Conservation (phyloP, 2,329 filamentous ascomycete species). For the Amauroascus niger region DNA sequence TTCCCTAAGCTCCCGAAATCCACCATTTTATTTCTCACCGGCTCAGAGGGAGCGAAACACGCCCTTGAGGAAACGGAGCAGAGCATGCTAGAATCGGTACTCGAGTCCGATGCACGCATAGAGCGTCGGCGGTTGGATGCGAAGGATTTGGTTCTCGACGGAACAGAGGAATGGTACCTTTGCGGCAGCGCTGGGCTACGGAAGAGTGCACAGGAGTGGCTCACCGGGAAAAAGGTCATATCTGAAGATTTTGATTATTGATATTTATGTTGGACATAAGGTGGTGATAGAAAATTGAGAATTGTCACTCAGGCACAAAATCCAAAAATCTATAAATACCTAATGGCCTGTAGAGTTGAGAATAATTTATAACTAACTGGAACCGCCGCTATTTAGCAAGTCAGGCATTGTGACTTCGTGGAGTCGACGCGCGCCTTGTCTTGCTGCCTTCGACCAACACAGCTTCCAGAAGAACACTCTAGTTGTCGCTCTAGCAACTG, state of each 20-base stretch:
- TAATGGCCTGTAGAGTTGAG: too few relatives aligned
- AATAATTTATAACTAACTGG: too few relatives aligned
- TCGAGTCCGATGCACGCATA: constrained; percentile 27
- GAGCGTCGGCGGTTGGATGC: constrained; percentile 40
- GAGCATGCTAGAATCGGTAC: constrained; percentile 35
- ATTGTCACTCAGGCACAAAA: too few relatives aligned
- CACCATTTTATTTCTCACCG: constrained; percentile 58
- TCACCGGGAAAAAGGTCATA: constrained; percentile 45
- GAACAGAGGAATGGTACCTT: constrained; percentile 47
- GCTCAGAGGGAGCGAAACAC: constrained; percentile 21
- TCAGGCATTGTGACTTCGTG: too few relatives aligned
- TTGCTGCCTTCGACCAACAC: too few relatives aligned
- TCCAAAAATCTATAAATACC: too few relatives aligned
- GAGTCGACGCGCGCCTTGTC: too few relatives aligned
- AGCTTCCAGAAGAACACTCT: too few relatives aligned
- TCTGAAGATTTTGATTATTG: constrained; percentile 56
- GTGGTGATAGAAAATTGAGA: too few relatives aligned
- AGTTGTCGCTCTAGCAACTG: too few relatives aligned
- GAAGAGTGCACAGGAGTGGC: constrained; percentile 44
- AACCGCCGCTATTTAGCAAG: too few relatives aligned
- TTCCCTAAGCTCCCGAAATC: constrained; percentile 44
- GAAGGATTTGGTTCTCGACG: constrained; percentile 36
- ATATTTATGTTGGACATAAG: constrained; percentile 10
- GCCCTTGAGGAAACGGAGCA: constrained; percentile 27
- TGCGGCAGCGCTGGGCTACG: constrained; percentile 48